Base-by-base conservation (phyloP, 2,329 filamentous ascomycete genomes). In the Paecilomyces sp. region DNA sequence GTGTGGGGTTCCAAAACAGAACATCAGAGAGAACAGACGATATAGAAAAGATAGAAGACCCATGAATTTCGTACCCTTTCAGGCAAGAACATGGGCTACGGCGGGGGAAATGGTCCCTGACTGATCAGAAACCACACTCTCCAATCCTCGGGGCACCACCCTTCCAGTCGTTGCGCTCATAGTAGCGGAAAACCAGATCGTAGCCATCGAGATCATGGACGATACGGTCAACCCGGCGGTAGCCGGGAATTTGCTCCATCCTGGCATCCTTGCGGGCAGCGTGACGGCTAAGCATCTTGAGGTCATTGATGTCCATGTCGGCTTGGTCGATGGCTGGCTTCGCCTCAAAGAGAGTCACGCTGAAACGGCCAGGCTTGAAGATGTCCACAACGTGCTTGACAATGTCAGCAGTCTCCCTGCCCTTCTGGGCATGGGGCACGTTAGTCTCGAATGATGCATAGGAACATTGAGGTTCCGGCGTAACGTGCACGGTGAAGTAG, bases 381-480 rank as follows among this genome's bases (percentile, higher is more conserved):
- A 99, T 99, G 64, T 86, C 83, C 53, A 97, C 92, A 1, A 97
- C 94, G 65, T 97, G 91, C 75, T 96, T 87, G 63, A 99, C 89
- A 61, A 97, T 88, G 64, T 96, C 93, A 28, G 87, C 86, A 0
- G 93, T 97, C 72, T 92, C 89, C 63, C 92, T 89, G 15, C 92
- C 92, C 59, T 86, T 91, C 78, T 96, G 91, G 4, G 87, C 88
- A 28, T 91, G 89, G 1, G 94, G 94, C 3, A 99, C 93, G 68
- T 97, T 99, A 66, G 94, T 97, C 81, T 99, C 94, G 72, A 99
- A 99, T 1, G 92, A 97, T 36, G 94, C 94, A 74, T 96, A 99
- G 4, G 92, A 97, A 81, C 93, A 99, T 70, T 96, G 87, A 13
- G 93, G 91, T 81, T 99, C 94, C 0, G 94, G 94, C 0, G 94